phyloP scores from a whole-genome alignment of 768 basidiomycete species.

The Clitopilus hobsonii region DNA sequence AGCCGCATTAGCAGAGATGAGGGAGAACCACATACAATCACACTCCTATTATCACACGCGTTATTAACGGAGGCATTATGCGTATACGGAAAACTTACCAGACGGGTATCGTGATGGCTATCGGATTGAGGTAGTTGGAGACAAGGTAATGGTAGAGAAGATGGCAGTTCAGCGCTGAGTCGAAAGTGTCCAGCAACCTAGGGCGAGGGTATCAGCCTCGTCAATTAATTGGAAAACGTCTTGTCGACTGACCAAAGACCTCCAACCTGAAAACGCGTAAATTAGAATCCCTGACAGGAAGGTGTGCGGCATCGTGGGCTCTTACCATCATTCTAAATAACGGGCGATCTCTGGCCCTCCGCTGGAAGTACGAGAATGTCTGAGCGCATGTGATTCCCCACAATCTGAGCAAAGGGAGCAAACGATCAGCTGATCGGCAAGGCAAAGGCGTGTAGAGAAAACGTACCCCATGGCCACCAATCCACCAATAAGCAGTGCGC shows the following conservation, averaged over 20 bases:
- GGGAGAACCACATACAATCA: constrained; percentile 37
- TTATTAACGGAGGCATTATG: neutral
- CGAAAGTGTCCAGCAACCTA: constrained; percentile 54
- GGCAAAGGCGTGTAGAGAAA: neutral
- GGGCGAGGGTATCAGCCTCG: constrained; percentile 1
- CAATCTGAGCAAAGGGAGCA: constrained; percentile 29
- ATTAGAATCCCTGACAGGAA: too few relatives aligned
- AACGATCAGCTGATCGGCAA: neutral
- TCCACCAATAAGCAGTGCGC: constrained; percentile 50
- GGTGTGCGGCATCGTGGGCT: too few relatives aligned
- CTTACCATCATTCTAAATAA: constrained; percentile 34
- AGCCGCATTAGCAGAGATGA: neutral
- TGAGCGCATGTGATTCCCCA: constrained; percentile 56
- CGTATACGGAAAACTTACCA: constrained; percentile 34
- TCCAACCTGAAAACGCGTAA: constrained; percentile 23
- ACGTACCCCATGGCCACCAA: constrained; percentile 50
- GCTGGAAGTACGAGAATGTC: constrained; percentile 45
- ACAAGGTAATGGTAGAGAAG: constrained; percentile 58
- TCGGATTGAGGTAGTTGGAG: constrained; percentile 44
- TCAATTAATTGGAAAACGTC: neutral
- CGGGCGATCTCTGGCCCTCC: constrained; percentile 26
- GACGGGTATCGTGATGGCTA: constrained; percentile 35
- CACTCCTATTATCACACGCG: constrained; percentile 31
- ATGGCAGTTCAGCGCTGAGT: constrained; percentile 47
- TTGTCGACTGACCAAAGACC: constrained; percentile 26